Conservation (phyloP, 2,329 filamentous ascomycete species). For the Cladosporium sp. region DNA sequence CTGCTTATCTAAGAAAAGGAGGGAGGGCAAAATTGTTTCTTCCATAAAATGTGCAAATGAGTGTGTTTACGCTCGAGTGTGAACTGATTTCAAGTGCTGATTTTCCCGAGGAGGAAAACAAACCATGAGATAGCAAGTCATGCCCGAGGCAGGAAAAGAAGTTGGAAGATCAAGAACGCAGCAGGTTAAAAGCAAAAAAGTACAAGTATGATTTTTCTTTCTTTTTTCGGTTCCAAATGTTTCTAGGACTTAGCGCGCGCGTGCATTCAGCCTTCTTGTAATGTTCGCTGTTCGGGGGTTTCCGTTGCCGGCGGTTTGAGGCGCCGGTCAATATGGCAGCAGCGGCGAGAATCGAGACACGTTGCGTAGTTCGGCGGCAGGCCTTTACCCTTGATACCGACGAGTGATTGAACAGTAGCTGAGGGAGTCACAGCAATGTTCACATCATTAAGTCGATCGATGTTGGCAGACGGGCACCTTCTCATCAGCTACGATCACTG, state of each 20-base stretch:
- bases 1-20: too few relatives aligned
- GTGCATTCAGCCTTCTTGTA: not conserved
- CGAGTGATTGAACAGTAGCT: not conserved
- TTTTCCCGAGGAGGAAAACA: too few relatives aligned
- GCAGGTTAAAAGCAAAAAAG: not conserved
- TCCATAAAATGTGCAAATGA: not conserved
- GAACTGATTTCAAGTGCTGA: too few relatives aligned
- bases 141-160: not conserved
- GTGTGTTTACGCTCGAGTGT: not conserved
- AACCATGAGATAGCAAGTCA: not conserved
- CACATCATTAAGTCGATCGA: not conserved
- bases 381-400: not conserved
- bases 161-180: not conserved
- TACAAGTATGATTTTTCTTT: not conserved
- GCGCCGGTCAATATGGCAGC: not conserved
- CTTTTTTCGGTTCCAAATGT: not conserved
- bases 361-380: not conserved
- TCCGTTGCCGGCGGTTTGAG: not conserved
- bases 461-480: not conserved
- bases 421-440: not conserved
- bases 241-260: not conserved
- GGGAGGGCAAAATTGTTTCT: too few relatives aligned
- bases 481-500: not conserved
- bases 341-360: not conserved
- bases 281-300: not conserved